Evolutionary conservation across 1,139 yeast genomes (phyloP).

Genomic region (Lipomyces yarrowii): DNA sequence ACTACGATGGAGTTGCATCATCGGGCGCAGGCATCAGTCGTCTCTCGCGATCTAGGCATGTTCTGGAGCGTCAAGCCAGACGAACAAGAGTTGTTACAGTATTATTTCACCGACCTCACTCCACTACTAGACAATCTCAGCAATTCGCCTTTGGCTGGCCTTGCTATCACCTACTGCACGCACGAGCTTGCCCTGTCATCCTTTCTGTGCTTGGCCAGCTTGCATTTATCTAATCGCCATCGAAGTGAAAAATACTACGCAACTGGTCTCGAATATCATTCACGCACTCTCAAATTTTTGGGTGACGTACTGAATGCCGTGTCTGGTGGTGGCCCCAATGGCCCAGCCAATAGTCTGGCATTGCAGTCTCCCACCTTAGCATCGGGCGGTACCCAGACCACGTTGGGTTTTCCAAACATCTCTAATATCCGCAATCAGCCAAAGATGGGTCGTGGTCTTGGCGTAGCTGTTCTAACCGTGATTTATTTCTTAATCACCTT

Average conservation of each 20-base stretch:
- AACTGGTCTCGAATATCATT: slow-evolving; percentile 26
- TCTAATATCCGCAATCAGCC: slow-evolving; percentile 18
- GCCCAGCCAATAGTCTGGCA: neutral
- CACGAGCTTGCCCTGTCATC: slow-evolving; percentile 29
- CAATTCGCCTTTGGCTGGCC: slow-evolving; percentile 27
- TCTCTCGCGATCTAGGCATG: slow-evolving; percentile 19
- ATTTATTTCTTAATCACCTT: slow-evolving; percentile 26
- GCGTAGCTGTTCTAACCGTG: slow-evolving; percentile 26
- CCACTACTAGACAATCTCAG: slow-evolving; percentile 27
- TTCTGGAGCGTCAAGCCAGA: slow-evolving; percentile 26
- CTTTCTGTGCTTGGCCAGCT: slow-evolving; percentile 24
- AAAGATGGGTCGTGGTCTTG: slow-evolving; percentile 22
- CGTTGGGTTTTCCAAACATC: slow-evolving; percentile 5
- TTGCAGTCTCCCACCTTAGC: neutral
- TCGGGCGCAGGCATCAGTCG: slow-evolving; percentile 1
- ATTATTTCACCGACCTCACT: slow-evolving; percentile 27
- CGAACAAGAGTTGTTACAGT: slow-evolving; percentile 28
- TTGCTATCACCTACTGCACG: slow-evolving; percentile 29
- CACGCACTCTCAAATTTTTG: slow-evolving; percentile 19
- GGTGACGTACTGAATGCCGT: slow-evolving; percentile 23
- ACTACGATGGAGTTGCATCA: neutral
- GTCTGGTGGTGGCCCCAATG: slow-evolving; percentile 11
- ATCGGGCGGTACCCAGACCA: neutral
- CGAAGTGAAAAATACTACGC: slow-evolving; percentile 20
- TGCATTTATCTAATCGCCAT: slow-evolving; percentile 20